Percentiles rank a stretch among this genome's conserved stretches.
phyloP scores from a whole-genome alignment of 2,329 filamentous ascomycete genomes.

The Talaromyces sp. region DNA sequence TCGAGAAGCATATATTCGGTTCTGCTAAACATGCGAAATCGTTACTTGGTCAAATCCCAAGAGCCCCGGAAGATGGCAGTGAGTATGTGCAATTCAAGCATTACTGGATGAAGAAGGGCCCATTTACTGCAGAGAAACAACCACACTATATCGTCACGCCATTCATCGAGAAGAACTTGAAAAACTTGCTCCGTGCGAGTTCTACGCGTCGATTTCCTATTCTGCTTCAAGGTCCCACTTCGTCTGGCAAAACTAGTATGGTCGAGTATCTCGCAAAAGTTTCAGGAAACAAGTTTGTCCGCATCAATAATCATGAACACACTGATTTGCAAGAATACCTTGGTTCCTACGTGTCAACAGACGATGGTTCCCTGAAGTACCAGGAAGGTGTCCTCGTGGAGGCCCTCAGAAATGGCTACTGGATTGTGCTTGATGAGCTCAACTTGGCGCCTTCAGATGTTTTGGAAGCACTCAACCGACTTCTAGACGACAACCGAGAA shows the following conservation, averaged over 20 bases:
- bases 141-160: slow-evolving; percentile 93
- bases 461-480: slow-evolving; percentile 86
- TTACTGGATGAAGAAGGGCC: slow-evolving; percentile 83
- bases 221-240: slow-evolving; percentile 92
- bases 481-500: slow-evolving; percentile 94
- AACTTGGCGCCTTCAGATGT: slow-evolving; percentile 97
- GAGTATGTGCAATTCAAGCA: slow-evolving; percentile 80
- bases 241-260: slow-evolving; percentile 98
- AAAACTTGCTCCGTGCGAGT: slow-evolving; percentile 88
- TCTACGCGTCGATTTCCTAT: slow-evolving; percentile 91
- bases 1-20: slow-evolving; percentile 73
- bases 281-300: slow-evolving; percentile 92
- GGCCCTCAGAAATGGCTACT: slow-evolving; percentile 86
- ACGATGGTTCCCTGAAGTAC: slow-evolving; percentile 79
- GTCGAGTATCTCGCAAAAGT: slow-evolving; percentile 96
- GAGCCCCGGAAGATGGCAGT: slow-evolving; percentile 68
- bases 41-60: slow-evolving; percentile 71
- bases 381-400: slow-evolving; percentile 92
- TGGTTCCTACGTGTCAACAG: slow-evolving; percentile 83
- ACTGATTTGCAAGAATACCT: slow-evolving; percentile 97
- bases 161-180: slow-evolving; percentile 88
- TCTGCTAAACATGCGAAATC: slow-evolving; percentile 64
- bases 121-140: slow-evolving; percentile 61
- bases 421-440: slow-evolving; percentile 96
- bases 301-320: slow-evolving; percentile 99